Evolutionary conservation across 305 asterid species (phyloP).

Genomic region (Rubia peregrina): DNA sequence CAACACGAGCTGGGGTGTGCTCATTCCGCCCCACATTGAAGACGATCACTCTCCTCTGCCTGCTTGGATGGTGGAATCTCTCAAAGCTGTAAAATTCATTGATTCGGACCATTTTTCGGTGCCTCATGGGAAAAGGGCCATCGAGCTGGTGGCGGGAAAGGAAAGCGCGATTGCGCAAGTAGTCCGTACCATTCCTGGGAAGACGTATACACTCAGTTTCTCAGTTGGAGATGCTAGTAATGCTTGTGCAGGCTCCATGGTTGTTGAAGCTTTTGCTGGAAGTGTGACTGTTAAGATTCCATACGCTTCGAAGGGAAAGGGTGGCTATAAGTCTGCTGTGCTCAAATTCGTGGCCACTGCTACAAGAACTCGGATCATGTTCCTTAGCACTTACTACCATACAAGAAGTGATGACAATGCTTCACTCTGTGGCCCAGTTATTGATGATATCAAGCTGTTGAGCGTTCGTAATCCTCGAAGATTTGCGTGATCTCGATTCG

Average conservation of each 20-base stretch:
- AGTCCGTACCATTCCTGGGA: constrained; percentile 53
- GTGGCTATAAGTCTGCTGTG: constrained; percentile 75
- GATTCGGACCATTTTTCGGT: constrained; percentile 81
- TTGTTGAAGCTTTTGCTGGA: constrained; percentile 91
- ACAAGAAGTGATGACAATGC: constrained; percentile 77
- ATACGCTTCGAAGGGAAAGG: constrained; percentile 74
- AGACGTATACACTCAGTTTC: constrained; percentile 61
- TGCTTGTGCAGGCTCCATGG: constrained; percentile 78
- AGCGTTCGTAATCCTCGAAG: constrained; percentile 59
- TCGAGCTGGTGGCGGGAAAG: constrained; percentile 89
- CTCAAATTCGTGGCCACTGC: constrained; percentile 58
- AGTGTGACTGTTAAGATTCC: constrained; percentile 65
- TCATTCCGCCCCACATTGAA: constrained; percentile 85
- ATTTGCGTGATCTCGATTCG: constrained; percentile 26
- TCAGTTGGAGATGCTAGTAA: constrained; percentile 93
- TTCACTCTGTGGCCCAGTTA: constrained; percentile 92
- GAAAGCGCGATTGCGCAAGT: constrained; percentile 94
- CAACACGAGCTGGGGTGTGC: constrained; percentile 92
- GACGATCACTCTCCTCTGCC: constrained; percentile 92
- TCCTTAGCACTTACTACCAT: constrained; percentile 80
- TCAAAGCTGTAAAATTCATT: constrained; percentile 85
- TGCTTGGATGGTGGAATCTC: constrained; percentile 94
- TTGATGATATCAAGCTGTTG: constrained; percentile 68
- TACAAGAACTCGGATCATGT: constrained; percentile 63
- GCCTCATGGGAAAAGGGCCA: constrained; percentile 72